Percentiles rank a stretch among this genome's conserved stretches.
Evolutionary conservation across 495 filamentous ascomycete species (phyloP).

Genomic region (Melanomma pulvis-pyrius): DNA sequence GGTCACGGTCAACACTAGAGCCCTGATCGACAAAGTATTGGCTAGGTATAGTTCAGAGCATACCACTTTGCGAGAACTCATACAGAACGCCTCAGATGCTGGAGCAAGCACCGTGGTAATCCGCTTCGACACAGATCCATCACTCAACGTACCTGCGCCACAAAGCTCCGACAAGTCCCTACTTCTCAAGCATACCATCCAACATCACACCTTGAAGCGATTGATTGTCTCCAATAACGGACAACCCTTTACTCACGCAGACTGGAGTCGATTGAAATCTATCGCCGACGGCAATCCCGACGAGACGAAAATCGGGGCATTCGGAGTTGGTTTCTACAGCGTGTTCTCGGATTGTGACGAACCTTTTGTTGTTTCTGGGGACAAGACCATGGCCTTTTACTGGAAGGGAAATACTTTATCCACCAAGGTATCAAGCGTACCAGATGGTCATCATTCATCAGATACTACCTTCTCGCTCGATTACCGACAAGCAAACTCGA

Average conservation of each 20-base stretch:
- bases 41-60: constrained; percentile 95
- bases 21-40: constrained; percentile 95
- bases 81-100: constrained; percentile 97
- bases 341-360: constrained; percentile 98
- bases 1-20: constrained; percentile 97
- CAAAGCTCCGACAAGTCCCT: constrained; percentile 65
- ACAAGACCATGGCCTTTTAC: constrained; percentile 95
- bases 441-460: constrained; percentile 57
- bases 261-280: constrained; percentile 91
- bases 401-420: constrained; percentile 97
- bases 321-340: constrained; percentile 98
- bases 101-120: constrained; percentile 86
- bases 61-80: constrained; percentile 81
- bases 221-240: constrained; percentile 91
- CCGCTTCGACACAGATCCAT: constrained; percentile 85
- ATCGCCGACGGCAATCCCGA: constrained; percentile 99
- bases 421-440: constrained; percentile 75
- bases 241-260: constrained; percentile 76
- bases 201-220: constrained; percentile 79
- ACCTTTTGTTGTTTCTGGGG: constrained; percentile 90
- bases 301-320: constrained; percentile 98
- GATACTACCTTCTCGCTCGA: constrained; percentile 92
- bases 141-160: constrained; percentile 72
- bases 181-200: constrained; percentile 77
- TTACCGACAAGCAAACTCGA: constrained; percentile 72